Evolutionary conservation across 1,284 basidiomycete species (phyloP).

Genomic region (Xerocomus minutiporus): DNA sequence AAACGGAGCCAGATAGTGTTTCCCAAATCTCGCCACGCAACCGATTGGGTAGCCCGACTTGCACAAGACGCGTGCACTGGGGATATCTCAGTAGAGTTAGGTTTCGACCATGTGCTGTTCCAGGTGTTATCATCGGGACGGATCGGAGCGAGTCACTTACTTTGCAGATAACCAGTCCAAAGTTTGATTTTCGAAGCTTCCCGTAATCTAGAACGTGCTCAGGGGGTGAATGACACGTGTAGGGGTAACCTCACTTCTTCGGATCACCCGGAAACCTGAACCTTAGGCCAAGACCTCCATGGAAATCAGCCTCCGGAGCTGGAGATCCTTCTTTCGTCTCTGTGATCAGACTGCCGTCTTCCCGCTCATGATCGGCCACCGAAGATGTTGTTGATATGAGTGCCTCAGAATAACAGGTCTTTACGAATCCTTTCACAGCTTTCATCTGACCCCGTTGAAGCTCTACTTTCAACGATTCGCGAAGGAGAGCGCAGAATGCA

Average conservation of each 20-base stretch:
- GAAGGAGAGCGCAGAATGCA: constrained; percentile 85
- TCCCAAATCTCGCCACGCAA: constrained; percentile 99
- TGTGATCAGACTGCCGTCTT: constrained; percentile 59
- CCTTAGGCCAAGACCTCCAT: constrained; percentile 79
- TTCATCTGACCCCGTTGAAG: constrained; percentile 90
- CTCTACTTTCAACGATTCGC: constrained; percentile 87
- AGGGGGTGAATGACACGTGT: constrained; percentile 8
- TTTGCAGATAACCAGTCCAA: constrained; percentile 86
- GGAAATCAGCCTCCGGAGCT: constrained; percentile 58
- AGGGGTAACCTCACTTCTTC: constrained; percentile 62
- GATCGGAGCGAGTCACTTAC: constrained; percentile 41
- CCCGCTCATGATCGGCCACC: constrained; percentile 58
- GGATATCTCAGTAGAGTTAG: constrained; percentile 93
- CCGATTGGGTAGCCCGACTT: constrained; percentile 94
- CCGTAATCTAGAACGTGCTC: constrained; percentile 56
- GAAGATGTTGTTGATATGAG: constrained; percentile 58
- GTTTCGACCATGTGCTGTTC: constrained; percentile 78
- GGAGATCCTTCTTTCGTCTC: constrained; percentile 49
- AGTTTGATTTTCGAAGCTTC: constrained; percentile 98
- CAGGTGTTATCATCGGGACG: constrained; percentile 8
- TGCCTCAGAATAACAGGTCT: constrained; percentile 93
- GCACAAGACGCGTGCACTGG: constrained; percentile 92
- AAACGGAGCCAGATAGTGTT: constrained; percentile 90
- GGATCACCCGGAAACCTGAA: constrained; percentile 94
- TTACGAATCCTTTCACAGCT: constrained; percentile 83